A percentile compares a stretch with the other conserved stretches of the same genome.
phyloP scores from a whole-genome alignment of 106 monocot species.

The Vanilla planifolia region DNA sequence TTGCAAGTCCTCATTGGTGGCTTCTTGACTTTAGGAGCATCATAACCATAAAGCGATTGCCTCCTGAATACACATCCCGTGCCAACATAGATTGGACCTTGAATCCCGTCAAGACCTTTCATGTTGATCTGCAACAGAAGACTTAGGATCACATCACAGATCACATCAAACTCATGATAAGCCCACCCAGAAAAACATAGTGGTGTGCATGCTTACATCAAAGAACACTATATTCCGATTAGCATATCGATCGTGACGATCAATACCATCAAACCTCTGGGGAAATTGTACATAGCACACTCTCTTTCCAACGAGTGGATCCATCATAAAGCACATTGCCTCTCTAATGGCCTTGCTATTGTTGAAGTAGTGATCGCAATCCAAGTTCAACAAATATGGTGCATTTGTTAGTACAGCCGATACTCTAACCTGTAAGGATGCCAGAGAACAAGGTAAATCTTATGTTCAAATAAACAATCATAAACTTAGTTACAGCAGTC shows the following conservation, averaged over 20 bases:
- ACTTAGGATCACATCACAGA: background rate
- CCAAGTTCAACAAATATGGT: conserved; percentile 23
- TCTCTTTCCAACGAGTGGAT: conserved; percentile 27
- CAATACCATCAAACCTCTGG: conserved; percentile 31
- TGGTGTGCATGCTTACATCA: conserved; percentile 20
- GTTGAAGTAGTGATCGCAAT: conserved; percentile 33
- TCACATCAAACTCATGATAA: background rate
- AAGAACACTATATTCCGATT: conserved; percentile 29
- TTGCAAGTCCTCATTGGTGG: conserved; percentile 74
- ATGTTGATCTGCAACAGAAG: conserved; percentile 23
- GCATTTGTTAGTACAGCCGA: conserved; percentile 27
- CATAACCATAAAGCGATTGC: conserved; percentile 57
- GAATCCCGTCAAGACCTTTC: conserved; percentile 35
- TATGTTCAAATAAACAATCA: background rate
- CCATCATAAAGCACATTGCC: conserved; percentile 34
- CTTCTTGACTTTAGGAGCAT: conserved; percentile 79
- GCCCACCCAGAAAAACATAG: background rate
- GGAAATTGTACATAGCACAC: conserved; percentile 34
- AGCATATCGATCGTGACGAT: conserved; percentile 33
- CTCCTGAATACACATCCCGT: conserved; percentile 25
- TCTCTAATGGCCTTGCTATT: conserved; percentile 26
- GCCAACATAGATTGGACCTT: conserved; percentile 30
- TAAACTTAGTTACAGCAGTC: background rate
- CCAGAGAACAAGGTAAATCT: background rate
- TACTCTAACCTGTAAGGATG: conserved; percentile 15